Percentiles rank a stretch among this genome's conserved stretches.
These are phyloP conservation scores for Aleurites moluccanus DNA, from an alignment of 441 rosid species.

Conservation along the genomic window DNA sequence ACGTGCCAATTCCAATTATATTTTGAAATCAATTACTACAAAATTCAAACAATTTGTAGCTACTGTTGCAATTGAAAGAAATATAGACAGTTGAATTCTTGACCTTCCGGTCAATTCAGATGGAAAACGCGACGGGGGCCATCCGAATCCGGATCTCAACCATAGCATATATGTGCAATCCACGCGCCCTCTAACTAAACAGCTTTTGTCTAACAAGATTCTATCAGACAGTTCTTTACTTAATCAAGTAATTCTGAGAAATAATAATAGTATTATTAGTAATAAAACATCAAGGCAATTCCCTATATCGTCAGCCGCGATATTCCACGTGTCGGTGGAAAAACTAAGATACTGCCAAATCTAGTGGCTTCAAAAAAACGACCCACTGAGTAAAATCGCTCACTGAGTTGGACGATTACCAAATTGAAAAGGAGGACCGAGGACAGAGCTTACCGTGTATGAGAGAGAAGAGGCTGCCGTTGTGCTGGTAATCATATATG, in stretches of 20 bases:
- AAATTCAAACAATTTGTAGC: no score
- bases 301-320: slow-evolving; percentile 21
- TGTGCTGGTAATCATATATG: slow-evolving; percentile 76
- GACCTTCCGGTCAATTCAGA: no score
- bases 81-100: no score
- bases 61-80: no score
- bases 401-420: slow-evolving; percentile 9
- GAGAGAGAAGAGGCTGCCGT: slow-evolving; percentile 88
- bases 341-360: slow-evolving; percentile 4
- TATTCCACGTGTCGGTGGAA: slow-evolving; percentile 16
- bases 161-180: no score
- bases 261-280: no score
- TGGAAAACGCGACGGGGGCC: neutral
- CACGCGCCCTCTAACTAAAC: no score
- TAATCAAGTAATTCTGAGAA: neutral
- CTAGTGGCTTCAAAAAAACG: neutral
- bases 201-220: neutral
- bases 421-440: neutral
- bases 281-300: slow-evolving; percentile 1
- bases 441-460: slow-evolving; percentile 57
- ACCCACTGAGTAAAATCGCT: slow-evolving; percentile 2
- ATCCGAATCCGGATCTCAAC: neutral
- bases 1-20: neutral
- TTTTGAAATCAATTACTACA: no score
- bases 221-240: neutral